Percentiles rank a stretch among this genome's conserved stretches.
These are phyloP conservation scores for Lasiosphaeriaceae sp. DNA, from an alignment of 495 filamentous ascomycete genomes.

Conservation along the genomic window DNA sequence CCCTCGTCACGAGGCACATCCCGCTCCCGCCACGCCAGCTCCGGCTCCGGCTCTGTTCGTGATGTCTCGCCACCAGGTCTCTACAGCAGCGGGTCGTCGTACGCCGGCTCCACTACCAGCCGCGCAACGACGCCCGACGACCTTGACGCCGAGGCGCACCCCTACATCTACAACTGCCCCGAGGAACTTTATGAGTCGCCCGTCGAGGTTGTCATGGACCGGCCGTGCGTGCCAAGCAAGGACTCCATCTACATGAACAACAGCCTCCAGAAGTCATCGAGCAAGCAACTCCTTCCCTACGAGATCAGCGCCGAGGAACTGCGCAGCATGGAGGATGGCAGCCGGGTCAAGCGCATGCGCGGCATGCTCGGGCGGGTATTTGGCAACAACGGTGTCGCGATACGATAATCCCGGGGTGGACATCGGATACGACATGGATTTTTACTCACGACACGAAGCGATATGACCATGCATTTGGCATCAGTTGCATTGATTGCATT, in stretches of 20 bases:
- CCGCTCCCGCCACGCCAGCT: constrained; percentile 28
- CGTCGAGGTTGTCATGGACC: constrained; percentile 31
- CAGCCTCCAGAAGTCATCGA: background rate
- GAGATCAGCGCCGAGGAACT: constrained; percentile 44
- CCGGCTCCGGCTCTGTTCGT: constrained; percentile 26
- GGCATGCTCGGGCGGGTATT: constrained; percentile 42
- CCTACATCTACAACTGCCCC: constrained; percentile 30
- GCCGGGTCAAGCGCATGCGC: constrained; percentile 35
- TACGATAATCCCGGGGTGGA: background rate
- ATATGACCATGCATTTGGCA: background rate
- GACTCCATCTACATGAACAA: constrained; percentile 18
- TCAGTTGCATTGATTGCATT: background rate
- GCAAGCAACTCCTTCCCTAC: constrained; percentile 35
- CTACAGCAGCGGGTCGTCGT: constrained; percentile 38
- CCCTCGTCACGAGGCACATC: constrained; percentile 37
- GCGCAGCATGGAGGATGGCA: constrained; percentile 34
- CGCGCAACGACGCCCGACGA: constrained; percentile 45
- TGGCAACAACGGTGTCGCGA: constrained; percentile 10
- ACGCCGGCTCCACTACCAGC: constrained; percentile 36
- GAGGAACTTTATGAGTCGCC: constrained; percentile 38
- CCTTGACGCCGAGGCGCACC: constrained; percentile 25
- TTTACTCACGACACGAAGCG: background rate
- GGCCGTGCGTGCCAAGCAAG: constrained; percentile 24
- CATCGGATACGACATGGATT: background rate
- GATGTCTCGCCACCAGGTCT: constrained; percentile 39